Evolutionary conservation across 2,329 filamentous ascomycete genomes (phyloP).

Genomic region (Keithomyces neogunnii): DNA sequence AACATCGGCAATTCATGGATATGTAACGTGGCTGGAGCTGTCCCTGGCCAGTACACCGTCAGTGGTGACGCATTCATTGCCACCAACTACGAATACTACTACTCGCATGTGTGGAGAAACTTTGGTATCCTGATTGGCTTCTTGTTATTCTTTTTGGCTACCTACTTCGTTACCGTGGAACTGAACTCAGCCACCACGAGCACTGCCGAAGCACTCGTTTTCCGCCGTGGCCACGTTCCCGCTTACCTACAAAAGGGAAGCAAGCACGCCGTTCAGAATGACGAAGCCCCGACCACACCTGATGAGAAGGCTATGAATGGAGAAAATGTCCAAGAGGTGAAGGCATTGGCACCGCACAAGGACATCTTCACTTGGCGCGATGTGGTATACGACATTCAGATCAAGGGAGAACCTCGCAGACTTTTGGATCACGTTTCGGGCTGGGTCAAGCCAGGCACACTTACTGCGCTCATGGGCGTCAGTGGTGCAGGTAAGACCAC

Average conservation of each 20-base stretch:
- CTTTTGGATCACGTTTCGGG: conserved; percentile 74
- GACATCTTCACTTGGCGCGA: conserved; percentile 71
- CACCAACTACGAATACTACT: conserved; percentile 46
- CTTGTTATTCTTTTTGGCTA: conserved; percentile 51
- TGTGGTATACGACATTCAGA: conserved; percentile 62
- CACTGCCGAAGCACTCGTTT: conserved; percentile 62
- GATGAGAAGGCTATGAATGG: conserved; percentile 8
- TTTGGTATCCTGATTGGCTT: conserved; percentile 60
- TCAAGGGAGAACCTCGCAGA: conserved; percentile 64
- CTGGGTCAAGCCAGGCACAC: conserved; percentile 82
- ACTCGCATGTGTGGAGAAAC: conserved; percentile 56
- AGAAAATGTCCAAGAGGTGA: conserved; percentile 13
- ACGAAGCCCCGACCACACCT: conserved; percentile 19
- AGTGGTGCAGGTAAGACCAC: conserved; percentile 38
- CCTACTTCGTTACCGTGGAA: conserved; percentile 58
- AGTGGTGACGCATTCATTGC: conserved; percentile 54
- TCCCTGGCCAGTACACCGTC: conserved; percentile 43
- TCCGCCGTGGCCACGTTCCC: conserved; percentile 47
- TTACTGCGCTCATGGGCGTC: conserved; percentile 70
- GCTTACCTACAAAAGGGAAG: conserved; percentile 25
- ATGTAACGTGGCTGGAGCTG: conserved; percentile 45
- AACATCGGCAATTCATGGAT: conserved; percentile 38
- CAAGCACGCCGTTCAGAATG: conserved; percentile 19
- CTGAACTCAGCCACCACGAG: conserved; percentile 54
- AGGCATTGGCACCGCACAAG: conserved; percentile 32